A percentile compares a stretch with the other conserved stretches of the same genome.
These are phyloP conservation scores for Annulohypoxylon maeteangense DNA, from an alignment of 495 filamentous ascomycete genomes.

Conservation along the genomic window DNA sequence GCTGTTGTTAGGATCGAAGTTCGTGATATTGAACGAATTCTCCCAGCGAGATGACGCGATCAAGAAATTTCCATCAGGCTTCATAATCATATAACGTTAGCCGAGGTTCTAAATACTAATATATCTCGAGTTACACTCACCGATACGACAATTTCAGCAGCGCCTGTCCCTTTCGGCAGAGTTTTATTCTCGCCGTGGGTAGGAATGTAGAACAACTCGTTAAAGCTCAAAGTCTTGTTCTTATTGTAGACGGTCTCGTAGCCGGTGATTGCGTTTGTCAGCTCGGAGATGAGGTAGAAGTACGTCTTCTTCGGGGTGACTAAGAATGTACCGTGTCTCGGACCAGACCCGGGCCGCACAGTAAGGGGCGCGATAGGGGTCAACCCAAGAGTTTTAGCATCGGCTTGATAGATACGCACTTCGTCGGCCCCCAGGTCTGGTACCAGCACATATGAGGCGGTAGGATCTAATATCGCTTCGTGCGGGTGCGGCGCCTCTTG, in stretches of 20 bases:
- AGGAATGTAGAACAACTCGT: conserved; percentile 53
- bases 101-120: background rate
- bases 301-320: conserved; percentile 57
- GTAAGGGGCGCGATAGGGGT: conserved; percentile 48
- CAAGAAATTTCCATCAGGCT: conserved; percentile 70
- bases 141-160: conserved; percentile 69
- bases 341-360: conserved; percentile 65
- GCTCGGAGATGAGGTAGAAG: conserved; percentile 73
- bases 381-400: conserved; percentile 52
- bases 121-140: conserved; percentile 52
- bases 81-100: conserved; percentile 36
- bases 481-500: conserved; percentile 79
- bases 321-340: conserved; percentile 74
- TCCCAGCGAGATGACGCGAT: conserved; percentile 72
- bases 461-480: conserved; percentile 75
- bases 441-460: conserved; percentile 68
- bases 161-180: conserved; percentile 54
- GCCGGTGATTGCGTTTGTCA: conserved; percentile 65
- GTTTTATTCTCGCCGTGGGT: conserved; percentile 56
- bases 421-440: conserved; percentile 80
- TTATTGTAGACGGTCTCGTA: conserved; percentile 68
- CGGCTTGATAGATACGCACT: conserved; percentile 70
- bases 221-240: conserved; percentile 58
- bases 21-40: conserved; percentile 56
- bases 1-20: conserved; percentile 56